Evolutionary conservation across 805 yeast species (phyloP), one percentile per base, ranked within the genome.

Genomic region (Zygotorulaspora chibaensis): DNA sequence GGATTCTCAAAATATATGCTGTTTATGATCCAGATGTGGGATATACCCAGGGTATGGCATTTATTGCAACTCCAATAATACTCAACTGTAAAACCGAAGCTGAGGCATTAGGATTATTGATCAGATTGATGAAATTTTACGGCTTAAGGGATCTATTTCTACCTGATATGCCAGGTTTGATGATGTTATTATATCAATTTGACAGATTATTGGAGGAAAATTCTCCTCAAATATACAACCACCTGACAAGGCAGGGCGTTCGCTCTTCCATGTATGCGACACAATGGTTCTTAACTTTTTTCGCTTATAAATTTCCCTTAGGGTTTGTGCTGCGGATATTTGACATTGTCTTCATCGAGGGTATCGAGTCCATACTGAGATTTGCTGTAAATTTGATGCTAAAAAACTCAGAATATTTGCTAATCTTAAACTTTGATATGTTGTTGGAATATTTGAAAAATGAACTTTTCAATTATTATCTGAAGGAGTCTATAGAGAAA

Each of bases 31-130:
- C 85, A 1, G 97, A 90, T 42, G 96, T 93, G 41, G 99, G 99
- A 0, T 93, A 93, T 60, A 93, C 97, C 1, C 99, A 93, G 66
- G 98, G 99, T 7, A 89, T 93, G 96, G 95, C 95, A 1, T 93
- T 93, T 59, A 79, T 93, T 36, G 79, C 87, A 0, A 88, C 88
- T 5, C 97, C 99, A 2, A 66, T 93, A 39, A 70, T 89, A 37
- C 73, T 90, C 70, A 87, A 87, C 55, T 77, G 88, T 35, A 57
- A 61, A 28, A 48, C 62, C 7, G 96, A 90, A 53, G 74, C 83
- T 38, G 97, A 91, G 62, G 81, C 96, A 3, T 91, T 91, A 67
- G 81, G 93, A 48, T 64, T 90, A 55, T 71, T 91, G 37, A 87
- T 83, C 12, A 81, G 80, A 38, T 71, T 93, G 50, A 90, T 93